Conservation (phyloP, 768 basidiomycete genomes). For the Coprinopsis cinerea region DNA sequence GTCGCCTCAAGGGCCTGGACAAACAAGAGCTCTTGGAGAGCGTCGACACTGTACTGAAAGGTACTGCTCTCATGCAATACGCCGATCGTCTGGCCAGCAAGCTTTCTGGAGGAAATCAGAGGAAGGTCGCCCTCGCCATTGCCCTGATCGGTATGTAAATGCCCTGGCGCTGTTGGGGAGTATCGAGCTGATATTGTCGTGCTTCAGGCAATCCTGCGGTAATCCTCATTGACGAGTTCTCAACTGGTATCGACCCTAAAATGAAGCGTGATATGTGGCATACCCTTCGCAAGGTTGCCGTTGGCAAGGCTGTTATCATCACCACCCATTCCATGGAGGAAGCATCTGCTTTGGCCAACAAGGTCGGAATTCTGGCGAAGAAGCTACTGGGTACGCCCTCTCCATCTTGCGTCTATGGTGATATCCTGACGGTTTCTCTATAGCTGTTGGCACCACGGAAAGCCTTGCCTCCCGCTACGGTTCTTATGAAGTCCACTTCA, state of each 20-base stretch:
- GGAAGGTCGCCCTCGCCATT: slow-evolving; percentile 72
- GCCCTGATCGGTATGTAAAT: slow-evolving; percentile 39
- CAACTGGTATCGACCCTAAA: slow-evolving; percentile 76
- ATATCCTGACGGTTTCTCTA: neutral
- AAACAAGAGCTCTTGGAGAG: slow-evolving; percentile 45
- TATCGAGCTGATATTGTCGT: too few relatives aligned
- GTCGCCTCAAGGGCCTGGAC: slow-evolving; percentile 62
- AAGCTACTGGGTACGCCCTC: slow-evolving; percentile 53
- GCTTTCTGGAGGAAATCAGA: slow-evolving; percentile 74
- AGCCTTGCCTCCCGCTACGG: slow-evolving; percentile 62
- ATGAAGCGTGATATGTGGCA: slow-evolving; percentile 84
- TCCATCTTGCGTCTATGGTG: neutral
- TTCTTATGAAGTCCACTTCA: slow-evolving; percentile 73
- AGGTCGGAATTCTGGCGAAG: slow-evolving; percentile 72
- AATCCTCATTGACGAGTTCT: slow-evolving; percentile 78
- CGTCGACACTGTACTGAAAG: slow-evolving; percentile 51
- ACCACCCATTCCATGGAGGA: slow-evolving; percentile 85
- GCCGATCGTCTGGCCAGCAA: slow-evolving; percentile 68
- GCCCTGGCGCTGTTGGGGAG: too few relatives aligned
- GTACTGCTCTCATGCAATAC: slow-evolving; percentile 53
- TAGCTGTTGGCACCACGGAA: slow-evolving; percentile 64
- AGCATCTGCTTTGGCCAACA: slow-evolving; percentile 68
- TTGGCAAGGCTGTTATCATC: slow-evolving; percentile 65
- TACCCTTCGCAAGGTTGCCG: slow-evolving; percentile 57
- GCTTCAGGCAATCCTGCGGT: slow-evolving; percentile 79